These are phyloP conservation scores for Viola pubescens DNA, from an alignment of 441 rosid species.

Conservation along the genomic window DNA sequence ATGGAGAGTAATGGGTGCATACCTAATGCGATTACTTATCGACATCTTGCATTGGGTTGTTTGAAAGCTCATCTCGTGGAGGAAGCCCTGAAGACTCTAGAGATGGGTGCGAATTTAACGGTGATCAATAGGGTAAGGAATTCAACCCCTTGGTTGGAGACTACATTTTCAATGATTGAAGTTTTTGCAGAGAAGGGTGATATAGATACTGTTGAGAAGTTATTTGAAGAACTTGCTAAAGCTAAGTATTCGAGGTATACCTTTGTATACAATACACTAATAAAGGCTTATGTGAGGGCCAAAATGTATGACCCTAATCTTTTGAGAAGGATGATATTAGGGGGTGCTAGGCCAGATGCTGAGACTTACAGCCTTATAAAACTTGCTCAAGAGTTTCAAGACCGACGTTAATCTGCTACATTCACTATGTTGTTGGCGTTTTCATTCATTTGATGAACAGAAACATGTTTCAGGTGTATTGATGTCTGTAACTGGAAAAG, in stretches of 20 bases:
- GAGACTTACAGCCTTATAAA: conserved; percentile 80
- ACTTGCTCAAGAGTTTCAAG: conserved; percentile 46
- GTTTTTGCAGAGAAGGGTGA: conserved; percentile 70
- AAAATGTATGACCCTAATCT: conserved; percentile 55
- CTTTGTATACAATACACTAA: conserved; percentile 66
- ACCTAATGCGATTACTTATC: conserved; percentile 70
- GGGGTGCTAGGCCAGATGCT: conserved; percentile 83
- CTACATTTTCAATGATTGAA: conserved; percentile 57
- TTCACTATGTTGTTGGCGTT: not conserved
- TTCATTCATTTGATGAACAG: conserved; percentile 11
- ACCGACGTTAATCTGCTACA: conserved; percentile 18
- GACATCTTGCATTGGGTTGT: conserved; percentile 84
- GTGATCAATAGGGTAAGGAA: conserved; percentile 46
- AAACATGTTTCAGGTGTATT: not conserved
- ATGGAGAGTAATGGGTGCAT: conserved; percentile 42
- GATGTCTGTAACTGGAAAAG: not conserved
- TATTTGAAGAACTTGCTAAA: conserved; percentile 54
- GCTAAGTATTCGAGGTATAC: conserved; percentile 61
- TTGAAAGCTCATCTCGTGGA: conserved; percentile 47
- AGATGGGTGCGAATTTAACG: conserved; percentile 35
- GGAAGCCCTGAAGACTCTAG: conserved; percentile 65
- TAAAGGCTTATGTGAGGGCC: conserved; percentile 72
- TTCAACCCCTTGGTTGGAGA: conserved; percentile 82
- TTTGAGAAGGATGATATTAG: conserved; percentile 79
- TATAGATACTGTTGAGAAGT: conserved; percentile 51